phyloP scores from a whole-genome alignment of 1,284 basidiomycete genomes.

The Garcileccinum viscosum region DNA sequence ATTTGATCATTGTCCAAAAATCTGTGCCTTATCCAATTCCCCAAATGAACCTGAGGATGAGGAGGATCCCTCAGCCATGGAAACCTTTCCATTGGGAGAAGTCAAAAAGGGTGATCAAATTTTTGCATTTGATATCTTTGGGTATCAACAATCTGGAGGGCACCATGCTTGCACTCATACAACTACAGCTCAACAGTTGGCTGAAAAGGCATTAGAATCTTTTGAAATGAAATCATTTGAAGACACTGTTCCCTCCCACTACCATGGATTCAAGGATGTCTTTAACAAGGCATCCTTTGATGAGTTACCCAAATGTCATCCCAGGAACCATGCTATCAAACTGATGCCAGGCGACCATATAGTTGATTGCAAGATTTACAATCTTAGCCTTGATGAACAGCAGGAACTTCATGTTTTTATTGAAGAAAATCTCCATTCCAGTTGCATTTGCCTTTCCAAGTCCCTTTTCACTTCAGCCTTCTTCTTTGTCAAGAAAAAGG shows the following conservation, averaged over 20 bases:
- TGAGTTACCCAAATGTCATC: not conserved
- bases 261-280: not conserved
- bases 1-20: too few relatives aligned
- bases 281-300: conserved; percentile 10
- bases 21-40: too few relatives aligned
- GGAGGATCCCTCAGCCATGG: too few relatives aligned
- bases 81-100: too few relatives aligned
- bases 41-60: too few relatives aligned
- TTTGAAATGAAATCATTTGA: not conserved
- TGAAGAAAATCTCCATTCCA: not conserved
- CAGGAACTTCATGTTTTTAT: not conserved
- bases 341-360: conserved; percentile 5
- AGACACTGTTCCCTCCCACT: not conserved
- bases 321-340: conserved; percentile 7
- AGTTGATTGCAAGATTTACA: too few relatives aligned
- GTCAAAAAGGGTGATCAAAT: too few relatives aligned
- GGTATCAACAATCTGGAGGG: not conserved
- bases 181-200: not conserved
- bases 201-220: not conserved
- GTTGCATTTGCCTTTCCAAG: not conserved
- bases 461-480: too few relatives aligned
- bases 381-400: not conserved
- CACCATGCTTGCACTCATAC: not conserved
- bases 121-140: too few relatives aligned
- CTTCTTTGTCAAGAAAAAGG: not conserved